Base-by-base conservation (phyloP, 352 stramenopile genomes). In the Phytophthora niederhauseri region DNA sequence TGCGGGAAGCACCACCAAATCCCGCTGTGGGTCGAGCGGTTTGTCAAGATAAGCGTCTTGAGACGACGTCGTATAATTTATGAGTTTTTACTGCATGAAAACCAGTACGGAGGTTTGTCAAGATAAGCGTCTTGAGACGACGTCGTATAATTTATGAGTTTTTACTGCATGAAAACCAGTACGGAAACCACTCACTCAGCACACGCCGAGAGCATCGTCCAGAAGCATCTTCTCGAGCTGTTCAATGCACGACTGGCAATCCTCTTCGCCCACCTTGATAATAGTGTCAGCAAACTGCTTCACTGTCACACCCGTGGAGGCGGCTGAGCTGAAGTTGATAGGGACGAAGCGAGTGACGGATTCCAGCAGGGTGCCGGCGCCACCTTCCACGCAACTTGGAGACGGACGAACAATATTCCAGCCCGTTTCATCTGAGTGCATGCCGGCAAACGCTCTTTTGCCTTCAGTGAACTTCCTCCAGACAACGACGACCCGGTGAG, bases 401-500 rank as follows among this genome's bases (percentile, higher is more conserved):
- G 69, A 75, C 4, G 73, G 65, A 0, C 66, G 70, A 1, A 81
- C 19, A 19, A 78, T 63, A 28, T 65, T 72, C 83, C 83, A 91
- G 3, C 80, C 81, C 1, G 78, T 91, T 56, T 90, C 79, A 26
- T 91, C 81, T 36, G 77, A 80, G 54, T 82, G 77, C 71, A 89
- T 79, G 0, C 73, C 75, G 57, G 70, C 76, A 41, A 75, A 75
- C 11, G 17, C 36, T 1, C 74, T 62, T 36, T 78, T 76, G 9
- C 79, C 77, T 43, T 89, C 74, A 0, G 61, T 72, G 17, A 85
- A 76, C 17, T 77, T 78, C 19, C 77, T 76, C 72, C 75, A 91
- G 28, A 90, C 75, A 7, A 87, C 36, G 59, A 90, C 76, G 28
- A 81, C 67, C 8, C 83, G 81, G n/a, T 79, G 52, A 1, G 30